phyloP scores from a whole-genome alignment of 805 yeast genomes.

The Isabelozyma gotoi region DNA sequence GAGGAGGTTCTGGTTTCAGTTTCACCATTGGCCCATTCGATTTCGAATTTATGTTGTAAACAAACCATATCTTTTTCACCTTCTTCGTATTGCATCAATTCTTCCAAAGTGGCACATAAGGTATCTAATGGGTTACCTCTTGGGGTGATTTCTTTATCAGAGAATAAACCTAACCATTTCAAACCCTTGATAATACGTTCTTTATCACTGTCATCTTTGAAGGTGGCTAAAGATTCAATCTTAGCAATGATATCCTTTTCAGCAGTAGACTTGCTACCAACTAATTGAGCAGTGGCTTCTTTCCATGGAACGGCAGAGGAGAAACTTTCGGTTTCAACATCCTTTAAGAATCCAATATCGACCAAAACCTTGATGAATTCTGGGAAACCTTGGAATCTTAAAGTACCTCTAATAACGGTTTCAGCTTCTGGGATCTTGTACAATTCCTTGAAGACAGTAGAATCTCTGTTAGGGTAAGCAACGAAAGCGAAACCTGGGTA shows the following conservation, averaged over 20 bases:
- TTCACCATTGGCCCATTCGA: constrained; percentile 92
- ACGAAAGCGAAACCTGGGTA: constrained; percentile 95
- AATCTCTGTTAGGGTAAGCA: constrained; percentile 97
- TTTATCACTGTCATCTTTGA: constrained; percentile 80
- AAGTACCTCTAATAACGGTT: constrained; percentile 93
- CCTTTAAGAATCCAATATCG: constrained; percentile 89
- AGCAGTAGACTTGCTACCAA: constrained; percentile 69
- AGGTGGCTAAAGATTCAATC: constrained; percentile 74
- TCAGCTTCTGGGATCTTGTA: constrained; percentile 97
- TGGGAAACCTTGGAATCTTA: constrained; percentile 98
- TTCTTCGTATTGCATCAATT: constrained; percentile 91
- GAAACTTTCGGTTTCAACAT: constrained; percentile 63
- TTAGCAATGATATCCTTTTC: constrained; percentile 75
- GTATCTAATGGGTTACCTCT: constrained; percentile 95
- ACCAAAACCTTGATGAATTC: constrained; percentile 94
- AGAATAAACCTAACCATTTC: constrained; percentile 91
- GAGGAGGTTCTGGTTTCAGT: constrained; percentile 94
- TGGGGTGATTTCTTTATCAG: constrained; percentile 73
- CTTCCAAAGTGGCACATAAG: constrained; percentile 92
- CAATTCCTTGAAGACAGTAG: constrained; percentile 88
- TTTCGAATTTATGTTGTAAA: constrained; percentile 96
- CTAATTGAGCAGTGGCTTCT: constrained; percentile 72
- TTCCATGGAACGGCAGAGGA: constrained; percentile 72
- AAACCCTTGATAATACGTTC: constrained; percentile 85
- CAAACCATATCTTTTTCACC: constrained; percentile 95